Base-by-base conservation (phyloP, 176 grass and related monocot species). In the Cocos nucifera region DNA sequence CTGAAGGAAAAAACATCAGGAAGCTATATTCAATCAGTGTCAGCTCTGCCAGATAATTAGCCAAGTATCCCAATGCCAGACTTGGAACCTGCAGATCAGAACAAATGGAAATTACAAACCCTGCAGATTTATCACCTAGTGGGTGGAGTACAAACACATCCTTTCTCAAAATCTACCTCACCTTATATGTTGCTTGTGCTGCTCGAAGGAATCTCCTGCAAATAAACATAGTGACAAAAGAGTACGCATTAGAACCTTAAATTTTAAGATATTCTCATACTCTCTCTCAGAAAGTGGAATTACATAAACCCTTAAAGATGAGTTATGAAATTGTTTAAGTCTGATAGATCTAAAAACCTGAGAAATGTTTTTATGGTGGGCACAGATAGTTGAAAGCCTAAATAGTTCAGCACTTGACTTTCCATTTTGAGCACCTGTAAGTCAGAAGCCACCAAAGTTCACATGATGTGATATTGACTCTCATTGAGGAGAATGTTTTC, bases 121-220 rank as follows among this genome's bases (percentile, higher is more conserved):
- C 25, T 30, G 4, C 30, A 44, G 35, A 44, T 44, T 44, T 44
- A 44, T 12, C 35, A 12, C 35, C 35, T 44, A 44, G 35, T 44
- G 35, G 35, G 10, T 44, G 35, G 35, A 44, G 2, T 44, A 14
- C 35, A 44, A 44, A 44, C 35, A 2, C 35, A 44, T 44, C 35
- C 35, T 12, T 44, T 14, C 35, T 44, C 35, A 44, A 44, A 44
- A 56, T 19, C 20, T 56, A 56, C 19, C 22, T 56, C 81, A 92
- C 88, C 70, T 81, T 83, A 56, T 70, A 29, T 69, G 79, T 83
- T 75, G 68, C 70, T 62, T 83, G 81, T 49, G 88, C 79, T 3
- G 79, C 93, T 67, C 88, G 86, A 57, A 98, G 70, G 67, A 92
- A 98, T 79, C 84, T 91, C 84, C 93, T 92, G 79, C 57, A 67